These are phyloP conservation scores for Neurospora sp. DNA, from an alignment of 2,329 filamentous ascomycete species.

Conservation along the genomic window DNA sequence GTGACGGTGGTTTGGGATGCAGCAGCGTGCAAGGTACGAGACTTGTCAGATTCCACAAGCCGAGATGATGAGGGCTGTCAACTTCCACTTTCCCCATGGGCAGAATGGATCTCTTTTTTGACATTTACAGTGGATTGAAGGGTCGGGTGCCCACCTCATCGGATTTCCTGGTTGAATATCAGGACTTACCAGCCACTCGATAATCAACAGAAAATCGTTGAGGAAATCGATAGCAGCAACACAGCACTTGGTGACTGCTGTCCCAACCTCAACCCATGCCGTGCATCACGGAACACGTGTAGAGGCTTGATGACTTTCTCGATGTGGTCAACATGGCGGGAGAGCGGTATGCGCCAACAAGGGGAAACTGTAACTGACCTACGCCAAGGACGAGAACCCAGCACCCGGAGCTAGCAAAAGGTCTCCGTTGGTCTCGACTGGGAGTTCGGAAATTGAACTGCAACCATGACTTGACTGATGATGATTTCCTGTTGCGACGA, in stretches of 20 bases:
- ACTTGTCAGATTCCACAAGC: not conserved
- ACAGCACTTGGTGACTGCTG: not conserved
- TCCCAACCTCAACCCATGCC: not conserved
- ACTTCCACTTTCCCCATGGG: not conserved
- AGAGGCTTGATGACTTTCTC: not conserved
- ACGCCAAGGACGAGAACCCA: not conserved
- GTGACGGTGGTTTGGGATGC: not conserved
- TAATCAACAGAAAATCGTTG: no score
- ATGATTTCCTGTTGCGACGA: not conserved
- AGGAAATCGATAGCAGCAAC: no score
- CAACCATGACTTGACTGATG: not conserved
- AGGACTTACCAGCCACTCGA: no score
- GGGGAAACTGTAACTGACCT: not conserved
- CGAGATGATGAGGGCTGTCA: not conserved
- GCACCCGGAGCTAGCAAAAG: not conserved
- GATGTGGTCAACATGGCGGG: not conserved
- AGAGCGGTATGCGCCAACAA: not conserved
- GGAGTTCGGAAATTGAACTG: not conserved
- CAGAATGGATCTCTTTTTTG: not conserved
- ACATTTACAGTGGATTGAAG: not conserved
- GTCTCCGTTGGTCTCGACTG: not conserved
- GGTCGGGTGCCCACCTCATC: not conserved
- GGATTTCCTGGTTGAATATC: no score
- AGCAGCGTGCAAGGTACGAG: not conserved
- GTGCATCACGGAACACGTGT: not conserved